phyloP scores from a whole-genome alignment of 208 protist species.

The Leishmania major region DNA sequence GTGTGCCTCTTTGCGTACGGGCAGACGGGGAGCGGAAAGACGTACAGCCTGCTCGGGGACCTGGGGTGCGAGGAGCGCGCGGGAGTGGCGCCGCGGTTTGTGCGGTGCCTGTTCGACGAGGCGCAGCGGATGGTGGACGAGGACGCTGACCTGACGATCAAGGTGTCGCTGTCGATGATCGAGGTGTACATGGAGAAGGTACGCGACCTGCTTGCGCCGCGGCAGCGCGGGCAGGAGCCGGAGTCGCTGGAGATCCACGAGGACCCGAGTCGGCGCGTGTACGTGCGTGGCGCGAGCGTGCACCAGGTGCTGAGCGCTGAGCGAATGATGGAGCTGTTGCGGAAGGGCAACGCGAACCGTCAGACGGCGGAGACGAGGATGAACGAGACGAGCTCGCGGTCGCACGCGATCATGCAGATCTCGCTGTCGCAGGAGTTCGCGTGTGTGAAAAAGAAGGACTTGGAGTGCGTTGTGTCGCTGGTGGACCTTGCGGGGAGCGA shows the following conservation, averaged over 20 bases:
- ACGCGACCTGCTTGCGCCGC: slow-evolving; percentile 68
- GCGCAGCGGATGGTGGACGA: slow-evolving; percentile 50
- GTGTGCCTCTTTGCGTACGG: slow-evolving; percentile 84
- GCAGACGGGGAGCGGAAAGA: slow-evolving; percentile 82
- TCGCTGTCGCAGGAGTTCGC: slow-evolving; percentile 65
- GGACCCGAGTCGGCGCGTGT: slow-evolving; percentile 59
- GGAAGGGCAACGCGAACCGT: slow-evolving; percentile 65
- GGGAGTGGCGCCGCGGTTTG: slow-evolving; percentile 44
- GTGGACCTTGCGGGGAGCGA: slow-evolving; percentile 87
- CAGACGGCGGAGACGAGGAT: slow-evolving; percentile 82
- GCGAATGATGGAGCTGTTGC: slow-evolving; percentile 69
- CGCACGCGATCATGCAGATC: slow-evolving; percentile 90
- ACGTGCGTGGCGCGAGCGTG: slow-evolving; percentile 63
- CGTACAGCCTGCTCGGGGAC: slow-evolving; percentile 76
- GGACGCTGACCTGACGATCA: slow-evolving; percentile 52
- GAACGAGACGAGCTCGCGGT: slow-evolving; percentile 90
- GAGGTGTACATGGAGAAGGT: slow-evolving; percentile 86
- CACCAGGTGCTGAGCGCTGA: slow-evolving; percentile 76
- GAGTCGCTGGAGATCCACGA: slow-evolving; percentile 76
- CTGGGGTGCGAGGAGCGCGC: slow-evolving; percentile 33
- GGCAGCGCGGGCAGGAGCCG: slow-evolving; percentile 71
- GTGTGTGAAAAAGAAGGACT: slow-evolving; percentile 47
- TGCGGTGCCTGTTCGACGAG: slow-evolving; percentile 47
- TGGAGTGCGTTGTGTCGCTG: slow-evolving; percentile 70
- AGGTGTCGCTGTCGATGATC: slow-evolving; percentile 79